Evolutionary conservation across 768 basidiomycete species (phyloP), one percentile per base, ranked within the genome.

Genomic region (Hebeloma cylindrosporum): DNA sequence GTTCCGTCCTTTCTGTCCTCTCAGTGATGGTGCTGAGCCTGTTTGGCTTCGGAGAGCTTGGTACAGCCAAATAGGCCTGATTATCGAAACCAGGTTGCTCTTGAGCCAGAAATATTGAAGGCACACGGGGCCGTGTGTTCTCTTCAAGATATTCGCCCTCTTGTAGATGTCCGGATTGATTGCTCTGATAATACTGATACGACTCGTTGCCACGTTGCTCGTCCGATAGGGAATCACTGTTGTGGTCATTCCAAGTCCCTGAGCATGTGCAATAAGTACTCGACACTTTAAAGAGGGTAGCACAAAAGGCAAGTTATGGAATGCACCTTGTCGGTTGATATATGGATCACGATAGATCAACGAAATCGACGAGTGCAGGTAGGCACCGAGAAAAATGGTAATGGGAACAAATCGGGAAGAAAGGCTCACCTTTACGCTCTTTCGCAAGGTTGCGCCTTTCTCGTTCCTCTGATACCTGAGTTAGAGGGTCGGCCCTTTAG

Each of bases 381-480:
- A 63, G 59, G 42, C 58, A 51, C 54, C 52, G 52, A 60, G 39
- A 51, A 54, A 45, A 57, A 39, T 34, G 50, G n/a, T n/a, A n/a
- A 56, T 49, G 27, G 33, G 40, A 47, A 49, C 40, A 20, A 50
- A 66, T 63, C 60, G 59, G 57, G 41, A 68, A 51, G 38, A 53
- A 26, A 60, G 52, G 74, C 91, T 86, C 72, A 93, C 93, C 93
- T 87, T 83, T 86, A 56, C 87, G 83, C 60, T 89, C 87, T 54
- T 71, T 77, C 18, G 82, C 83, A 37, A 73, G 69, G 33, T 75
- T 71, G 56, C 75, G 77, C 50, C 80, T 75, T 20, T 80, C 78
- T 52, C 83, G 78, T 60, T 90, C 83, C 60, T 86, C 92, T 52
- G 39, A 33, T 30, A 17, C 40, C 35, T 45, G 20, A 30, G 26